Base-by-base conservation (phyloP, 75 land plant genomes). In the Adiantum capillusveneris region DNA sequence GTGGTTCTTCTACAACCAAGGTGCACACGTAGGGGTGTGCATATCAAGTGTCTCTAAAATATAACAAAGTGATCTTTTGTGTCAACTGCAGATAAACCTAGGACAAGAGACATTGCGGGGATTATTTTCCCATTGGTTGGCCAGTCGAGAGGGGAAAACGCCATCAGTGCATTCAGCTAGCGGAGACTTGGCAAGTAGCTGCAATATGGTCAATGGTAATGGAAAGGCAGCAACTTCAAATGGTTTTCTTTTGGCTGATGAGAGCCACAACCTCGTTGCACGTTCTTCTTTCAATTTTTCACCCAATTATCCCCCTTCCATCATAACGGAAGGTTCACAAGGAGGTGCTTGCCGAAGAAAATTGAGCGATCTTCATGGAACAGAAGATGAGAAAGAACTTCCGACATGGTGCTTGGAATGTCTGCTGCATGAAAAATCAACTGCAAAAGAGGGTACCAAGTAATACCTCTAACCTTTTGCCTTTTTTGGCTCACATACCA, bases 281-380 rank as follows among this genome's bases (percentile, higher is more conserved):
- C 68, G 65, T 62, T 85, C 90, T 44, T 61, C 84, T 19, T 92
- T 92, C 66, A 84, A 92, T 44, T 92, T 92, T 63, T 88, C 97
- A 41, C 75, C 79, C 5, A 41, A 67, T 29, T 82, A 79, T 22
- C 84, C 89, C 39, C 94, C 97, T 39, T 92, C 97, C 17, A 85
- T 92, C 29, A 82, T 89, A 9, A 85, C 98, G 16, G 98, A 93
- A 60, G 98, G 95, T 28, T 75, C 86, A 12, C 86, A 88, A 29
- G 96, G 98, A 44, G 96, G 98, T 30, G 81, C 90, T 13, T 94
- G 98, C 96, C 78, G 98, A 52, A 94, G 79, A 69, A 88, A 82
- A 61, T 75, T 79, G n/a, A 79, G 79, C n/a, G 90, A 89, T 0
- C 63, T 94, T 25, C 82, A 83, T 79, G 98, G 98, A 50, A 68